phyloP scores from a whole-genome alignment of 805 yeast species.

The Kazachstania bromeliacearum region DNA sequence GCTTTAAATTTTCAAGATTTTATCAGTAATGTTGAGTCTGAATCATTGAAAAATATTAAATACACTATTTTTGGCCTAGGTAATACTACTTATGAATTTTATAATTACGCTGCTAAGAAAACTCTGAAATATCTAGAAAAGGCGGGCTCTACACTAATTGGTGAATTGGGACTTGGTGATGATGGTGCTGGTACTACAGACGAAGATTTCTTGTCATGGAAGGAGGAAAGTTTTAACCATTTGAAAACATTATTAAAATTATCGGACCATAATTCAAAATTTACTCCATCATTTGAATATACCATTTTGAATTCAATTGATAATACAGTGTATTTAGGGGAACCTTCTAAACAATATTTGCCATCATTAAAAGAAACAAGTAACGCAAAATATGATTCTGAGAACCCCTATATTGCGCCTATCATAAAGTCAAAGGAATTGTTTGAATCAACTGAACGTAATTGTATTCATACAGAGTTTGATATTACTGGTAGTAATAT shows the following conservation, averaged over 20 bases:
- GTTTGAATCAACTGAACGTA: slow-evolving; percentile 54
- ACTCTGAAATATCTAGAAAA: slow-evolving; percentile 38
- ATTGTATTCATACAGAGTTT: slow-evolving; percentile 85
- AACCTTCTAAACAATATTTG: slow-evolving; percentile 56
- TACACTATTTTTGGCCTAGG: slow-evolving; percentile 86
- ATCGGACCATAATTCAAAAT: slow-evolving; percentile 57
- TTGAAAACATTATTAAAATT: slow-evolving; percentile 56
- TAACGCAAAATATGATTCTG: slow-evolving; percentile 41
- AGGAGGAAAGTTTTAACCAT: slow-evolving; percentile 60
- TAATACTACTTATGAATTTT: slow-evolving; percentile 88
- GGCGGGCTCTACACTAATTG: slow-evolving; percentile 69
- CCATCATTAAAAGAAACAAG: slow-evolving; percentile 35
- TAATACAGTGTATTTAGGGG: slow-evolving; percentile 62
- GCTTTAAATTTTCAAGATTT: slow-evolving; percentile 71
- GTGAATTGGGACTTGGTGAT: slow-evolving; percentile 83
- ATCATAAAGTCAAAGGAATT: slow-evolving; percentile 56
- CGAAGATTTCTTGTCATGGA: slow-evolving; percentile 92
- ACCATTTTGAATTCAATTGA: slow-evolving; percentile 32
- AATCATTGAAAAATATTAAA: slow-evolving; percentile 43
- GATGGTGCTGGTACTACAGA: slow-evolving; percentile 93
- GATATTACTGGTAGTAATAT: slow-evolving; percentile 68
- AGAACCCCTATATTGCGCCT: slow-evolving; percentile 76
- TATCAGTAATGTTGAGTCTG: slow-evolving; percentile 48
- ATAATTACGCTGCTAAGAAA: slow-evolving; percentile 70
- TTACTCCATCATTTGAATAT: slow-evolving; percentile 57